Evolutionary conservation across 2,329 filamentous ascomycete species (phyloP).

Genomic region (Xylariales sp.): DNA sequence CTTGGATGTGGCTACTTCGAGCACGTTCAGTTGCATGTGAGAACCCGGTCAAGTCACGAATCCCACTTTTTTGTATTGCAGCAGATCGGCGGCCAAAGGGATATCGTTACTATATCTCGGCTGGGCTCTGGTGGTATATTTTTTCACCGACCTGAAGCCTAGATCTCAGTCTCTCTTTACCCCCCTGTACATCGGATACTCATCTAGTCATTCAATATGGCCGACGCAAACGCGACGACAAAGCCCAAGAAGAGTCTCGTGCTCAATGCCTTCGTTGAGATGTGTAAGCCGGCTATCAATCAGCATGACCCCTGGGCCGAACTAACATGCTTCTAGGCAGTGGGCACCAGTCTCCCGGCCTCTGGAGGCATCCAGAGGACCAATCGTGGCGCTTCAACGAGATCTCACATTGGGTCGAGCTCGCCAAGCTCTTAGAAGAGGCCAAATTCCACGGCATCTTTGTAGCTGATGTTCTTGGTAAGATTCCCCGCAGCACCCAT

Average conservation of each 20-base stretch:
- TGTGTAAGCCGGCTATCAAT: conserved; percentile 52
- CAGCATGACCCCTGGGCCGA: conserved; percentile 20
- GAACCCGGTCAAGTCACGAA: conserved; percentile 7
- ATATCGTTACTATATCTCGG: conserved; percentile 18
- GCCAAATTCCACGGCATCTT: conserved; percentile 74
- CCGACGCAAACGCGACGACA: conserved; percentile 16
- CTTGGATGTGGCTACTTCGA: conserved; percentile 14
- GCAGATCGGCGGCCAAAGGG: conserved; percentile 14
- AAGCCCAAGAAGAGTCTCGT: conserved; percentile 57
- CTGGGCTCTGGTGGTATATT: conserved; percentile 18
- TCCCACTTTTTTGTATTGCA: conserved; percentile 19
- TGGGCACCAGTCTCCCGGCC: conserved; percentile 59
- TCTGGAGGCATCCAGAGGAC: conserved; percentile 66
- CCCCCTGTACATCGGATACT: conserved; percentile 11
- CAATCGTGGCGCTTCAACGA: conserved; percentile 68
- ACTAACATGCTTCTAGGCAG: conserved; percentile 45
- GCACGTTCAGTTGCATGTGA: conserved; percentile 7
- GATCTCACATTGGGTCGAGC: conserved; percentile 71
- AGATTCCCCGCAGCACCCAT: conserved; percentile 9
- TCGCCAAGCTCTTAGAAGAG: conserved; percentile 71
- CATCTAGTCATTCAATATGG: conserved; percentile 23
- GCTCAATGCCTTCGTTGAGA: conserved; percentile 63
- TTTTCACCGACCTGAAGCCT: conserved; percentile 6
- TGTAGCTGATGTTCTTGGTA: conserved; percentile 71
- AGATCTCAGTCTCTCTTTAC: conserved; percentile 12